These are phyloP conservation scores for Cenchrus purpureus DNA, from an alignment of 176 grass and related monocot species.

Conservation along the genomic window DNA sequence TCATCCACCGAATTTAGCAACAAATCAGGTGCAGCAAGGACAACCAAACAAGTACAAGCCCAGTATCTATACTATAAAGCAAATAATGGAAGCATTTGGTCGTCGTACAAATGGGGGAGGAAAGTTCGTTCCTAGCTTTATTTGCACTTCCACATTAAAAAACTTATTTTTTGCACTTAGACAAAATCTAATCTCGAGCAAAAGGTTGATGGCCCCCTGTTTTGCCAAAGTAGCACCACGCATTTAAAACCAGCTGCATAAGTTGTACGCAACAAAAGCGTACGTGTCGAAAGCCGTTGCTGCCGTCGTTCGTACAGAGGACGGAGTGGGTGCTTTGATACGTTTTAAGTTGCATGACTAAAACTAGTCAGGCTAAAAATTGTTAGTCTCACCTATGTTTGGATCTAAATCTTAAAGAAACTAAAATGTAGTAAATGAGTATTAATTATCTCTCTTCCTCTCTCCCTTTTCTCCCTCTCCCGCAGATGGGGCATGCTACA, in stretches of 20 bases:
- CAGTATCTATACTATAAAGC: neutral
- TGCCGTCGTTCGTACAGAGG: neutral
- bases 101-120: slow-evolving; percentile 18
- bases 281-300: slow-evolving; percentile 10
- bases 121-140: neutral
- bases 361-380: too few relatives aligned
- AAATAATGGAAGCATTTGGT: neutral
- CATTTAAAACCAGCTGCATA: neutral
- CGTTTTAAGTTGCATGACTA: too few relatives aligned
- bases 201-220: neutral
- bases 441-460: too few relatives aligned
- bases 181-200: neutral
- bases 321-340: neutral
- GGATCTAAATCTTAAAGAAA: too few relatives aligned
- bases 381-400: too few relatives aligned
- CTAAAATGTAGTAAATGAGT: too few relatives aligned
- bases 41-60: too few relatives aligned
- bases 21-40: too few relatives aligned
- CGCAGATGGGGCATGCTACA: too few relatives aligned
- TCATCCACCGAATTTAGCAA: too few relatives aligned
- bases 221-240: slow-evolving; percentile 22
- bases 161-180: too few relatives aligned
- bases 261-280: slow-evolving; percentile 23
- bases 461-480: too few relatives aligned
- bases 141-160: neutral